Base-by-base conservation (phyloP, 2,329 filamentous ascomycete genomes). In the Xylariaceae sp. region DNA sequence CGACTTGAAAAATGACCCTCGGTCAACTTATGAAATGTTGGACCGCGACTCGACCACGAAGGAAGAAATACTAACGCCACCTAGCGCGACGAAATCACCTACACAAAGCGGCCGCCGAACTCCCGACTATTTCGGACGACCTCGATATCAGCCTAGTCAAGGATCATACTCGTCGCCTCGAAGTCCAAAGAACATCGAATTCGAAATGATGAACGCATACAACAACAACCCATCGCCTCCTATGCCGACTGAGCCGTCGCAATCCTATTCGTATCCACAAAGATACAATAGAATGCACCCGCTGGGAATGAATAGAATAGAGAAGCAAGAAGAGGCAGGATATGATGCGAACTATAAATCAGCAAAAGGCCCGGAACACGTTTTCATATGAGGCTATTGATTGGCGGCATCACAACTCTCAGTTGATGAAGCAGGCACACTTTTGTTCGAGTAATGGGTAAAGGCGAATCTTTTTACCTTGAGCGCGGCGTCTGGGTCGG, bases 21-120 rank as follows among this genome's bases (percentile, higher is more conserved):
- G 82, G 72, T 82, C 85, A 68, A n/a, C n/a, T n/a, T 91, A 91
- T 75, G 88, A 91, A 76, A 90, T 91, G 87, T 83, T 91, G 61
- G 81, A 78, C 58, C 75, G 73, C 68, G 78, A 80, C 61, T 72
- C 51, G 53, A 50, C 73, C 67, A 76, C 72, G 63, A 68, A 58
- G 65, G 68, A 63, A 60, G 68, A 73, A 60, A 67, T 73, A 71
- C 71, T 80, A 75, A 81, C 78, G 70, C 74, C 76, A 55, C 62
- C 71, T 51, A 64, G 62, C 57, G 51, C 62, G 45, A 56, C 53
- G 51, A 53, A 55, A 30, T 61, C 69, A 67, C 65, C 64, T 69
- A 65, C 66, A 63, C 58, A 70, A 65, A 62, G 66, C 63, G 48
- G 63, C 56, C 57, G 54, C 46, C 58, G 61, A 52, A 64, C 62